A percentile compares a stretch with the other conserved stretches of the same genome.
Evolutionary conservation across 2,329 filamentous ascomycete genomes (phyloP).

Genomic region (Stemphylium lycopersici): DNA sequence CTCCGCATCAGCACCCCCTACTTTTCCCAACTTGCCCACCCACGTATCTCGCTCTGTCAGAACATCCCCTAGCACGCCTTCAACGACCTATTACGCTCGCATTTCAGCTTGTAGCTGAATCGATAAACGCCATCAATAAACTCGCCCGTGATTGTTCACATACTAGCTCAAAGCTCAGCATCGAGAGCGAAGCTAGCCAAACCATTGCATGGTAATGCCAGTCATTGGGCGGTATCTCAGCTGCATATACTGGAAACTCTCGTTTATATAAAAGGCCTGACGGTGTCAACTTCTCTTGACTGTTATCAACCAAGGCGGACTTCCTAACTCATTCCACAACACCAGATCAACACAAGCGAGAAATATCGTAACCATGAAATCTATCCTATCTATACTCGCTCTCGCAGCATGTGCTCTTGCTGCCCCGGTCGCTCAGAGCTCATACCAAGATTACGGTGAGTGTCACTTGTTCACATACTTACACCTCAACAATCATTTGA

Average conservation of each 20-base stretch:
- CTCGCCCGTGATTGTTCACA: not conserved
- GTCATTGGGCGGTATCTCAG: not conserved
- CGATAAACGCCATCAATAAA: not conserved
- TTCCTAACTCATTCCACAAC: not conserved
- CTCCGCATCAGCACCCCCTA: not conserved
- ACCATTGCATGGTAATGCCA: not conserved
- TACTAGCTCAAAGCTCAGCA: not conserved
- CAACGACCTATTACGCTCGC: not conserved
- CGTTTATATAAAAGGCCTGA: not conserved
- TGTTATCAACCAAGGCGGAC: not conserved
- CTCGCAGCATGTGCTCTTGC: conserved; percentile 28
- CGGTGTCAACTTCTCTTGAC: not conserved
- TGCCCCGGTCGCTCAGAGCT: conserved; percentile 24
- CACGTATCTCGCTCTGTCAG: too few species aligned
- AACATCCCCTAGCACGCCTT: not conserved
- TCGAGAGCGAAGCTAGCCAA: not conserved
- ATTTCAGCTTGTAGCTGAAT: not conserved
- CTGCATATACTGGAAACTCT: not conserved
- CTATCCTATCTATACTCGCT: conserved; percentile 26
- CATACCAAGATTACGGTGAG: conserved; percentile 25
- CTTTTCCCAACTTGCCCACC: not conserved
- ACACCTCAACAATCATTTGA: not conserved
- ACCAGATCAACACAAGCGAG: not conserved
- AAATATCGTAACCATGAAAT: conserved; percentile 21
- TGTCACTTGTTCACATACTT: too few species aligned